phyloP scores from a whole-genome alignment of 306 rosid species.

The Rosa lucieae region DNA sequence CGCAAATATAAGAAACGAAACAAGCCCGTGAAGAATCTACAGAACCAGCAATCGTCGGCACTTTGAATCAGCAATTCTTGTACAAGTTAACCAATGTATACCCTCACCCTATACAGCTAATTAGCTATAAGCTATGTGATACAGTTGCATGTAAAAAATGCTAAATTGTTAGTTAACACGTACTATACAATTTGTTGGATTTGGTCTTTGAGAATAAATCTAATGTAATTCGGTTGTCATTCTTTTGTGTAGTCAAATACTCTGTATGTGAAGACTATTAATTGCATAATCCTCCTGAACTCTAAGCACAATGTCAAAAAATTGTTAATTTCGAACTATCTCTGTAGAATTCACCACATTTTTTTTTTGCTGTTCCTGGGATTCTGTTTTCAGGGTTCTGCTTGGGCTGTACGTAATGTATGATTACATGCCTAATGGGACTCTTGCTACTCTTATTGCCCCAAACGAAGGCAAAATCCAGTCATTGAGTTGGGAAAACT shows the following conservation, averaged over 20 bases:
- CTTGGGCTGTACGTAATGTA: no score
- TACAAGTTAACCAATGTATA: neutral
- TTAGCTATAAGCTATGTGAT: neutral
- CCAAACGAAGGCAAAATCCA: no score
- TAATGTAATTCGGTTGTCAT: neutral
- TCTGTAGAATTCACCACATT: neutral
- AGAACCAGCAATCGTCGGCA: neutral
- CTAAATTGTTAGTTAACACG: neutral
- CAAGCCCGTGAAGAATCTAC: neutral
- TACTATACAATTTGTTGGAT: neutral
- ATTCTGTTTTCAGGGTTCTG: no score
- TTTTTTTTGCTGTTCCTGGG: neutral
- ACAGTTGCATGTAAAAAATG: neutral
- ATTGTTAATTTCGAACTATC: neutral
- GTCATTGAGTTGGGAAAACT: neutral
- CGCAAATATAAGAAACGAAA: conserved; percentile 18
- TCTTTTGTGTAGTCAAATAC: neutral
- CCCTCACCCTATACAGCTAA: neutral
- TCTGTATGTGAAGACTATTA: neutral
- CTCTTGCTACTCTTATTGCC: neutral
- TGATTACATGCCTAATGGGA: neutral
- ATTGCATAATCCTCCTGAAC: no score
- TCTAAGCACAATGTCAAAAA: no score
- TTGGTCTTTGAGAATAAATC: neutral
- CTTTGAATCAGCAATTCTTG: neutral